Conservation (phyloP, 768 basidiomycete genomes). For the Cystofilobasidium ferigula region DNA sequence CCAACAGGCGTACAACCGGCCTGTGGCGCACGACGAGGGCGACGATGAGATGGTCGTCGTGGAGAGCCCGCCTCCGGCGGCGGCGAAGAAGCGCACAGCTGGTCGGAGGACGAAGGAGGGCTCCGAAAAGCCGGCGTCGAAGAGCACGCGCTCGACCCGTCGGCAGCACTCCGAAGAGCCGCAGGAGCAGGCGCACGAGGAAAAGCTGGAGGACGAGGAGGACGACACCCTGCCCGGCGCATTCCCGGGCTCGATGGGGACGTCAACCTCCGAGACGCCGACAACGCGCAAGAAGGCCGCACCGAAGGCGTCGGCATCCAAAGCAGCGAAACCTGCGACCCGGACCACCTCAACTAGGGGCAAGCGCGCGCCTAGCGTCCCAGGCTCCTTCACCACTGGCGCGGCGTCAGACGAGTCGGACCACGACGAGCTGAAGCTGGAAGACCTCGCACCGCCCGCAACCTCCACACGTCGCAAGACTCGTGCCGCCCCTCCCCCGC, state of each 20-base stretch:
- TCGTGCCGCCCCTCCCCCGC: not conserved
- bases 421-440: not conserved
- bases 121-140: not conserved
- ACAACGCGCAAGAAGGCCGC: not conserved
- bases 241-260: not conserved
- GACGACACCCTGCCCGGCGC: not conserved
- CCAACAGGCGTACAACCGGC: not conserved
- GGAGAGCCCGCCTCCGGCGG: not conserved
- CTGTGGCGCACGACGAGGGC: not conserved
- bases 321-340: not conserved
- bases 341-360: not conserved
- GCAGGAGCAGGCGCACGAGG: not conserved
- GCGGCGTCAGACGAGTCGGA: not conserved
- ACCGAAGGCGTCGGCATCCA: not conserved
- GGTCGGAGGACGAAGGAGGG: not conserved
- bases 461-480: not conserved
- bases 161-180: not conserved
- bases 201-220: not conserved
- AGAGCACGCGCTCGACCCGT: not conserved
- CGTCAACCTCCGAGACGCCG: not conserved
- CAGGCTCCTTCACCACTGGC: not conserved
- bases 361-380: not conserved
- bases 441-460: not conserved
- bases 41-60: constrained; percentile 2
- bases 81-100: not conserved